Evolutionary conservation across 2,329 filamentous ascomycete species (phyloP), one percentile per base, ranked within the genome.

Genomic region (Hymenoscyphus fraxineus): DNA sequence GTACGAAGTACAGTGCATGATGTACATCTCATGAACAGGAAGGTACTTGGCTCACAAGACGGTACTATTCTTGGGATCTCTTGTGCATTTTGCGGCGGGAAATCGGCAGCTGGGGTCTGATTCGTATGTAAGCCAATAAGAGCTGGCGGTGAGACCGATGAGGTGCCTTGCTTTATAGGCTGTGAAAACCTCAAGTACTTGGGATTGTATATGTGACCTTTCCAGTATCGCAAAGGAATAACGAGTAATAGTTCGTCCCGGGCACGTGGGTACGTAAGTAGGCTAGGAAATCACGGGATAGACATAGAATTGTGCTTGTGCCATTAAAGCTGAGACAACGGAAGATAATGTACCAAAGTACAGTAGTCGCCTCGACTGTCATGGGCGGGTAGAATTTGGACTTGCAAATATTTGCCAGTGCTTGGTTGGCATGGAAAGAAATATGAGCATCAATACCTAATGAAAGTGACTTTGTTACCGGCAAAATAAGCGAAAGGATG

Each of bases 31-130:
- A 35, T 35, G 35, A 35, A 10, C 35, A 27, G 22, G 22, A 51
- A 22, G 9, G 22, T 51, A 54, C 22, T 54, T 22, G 31, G 32
- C 38, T 32, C 32, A 3, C 13, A 27, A 41, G 32, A 35, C 40
- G 47, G 47, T 58, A 38, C 38, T 51, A 65, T 51, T 47, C 32
- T 39, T 39, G 31, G 62, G 22, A 40, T 19, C 19, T 38, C n/a
- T 60, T 65, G 39, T 41, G 35, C 9, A 35, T 35, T 6, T 60
- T 32, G 31, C 51, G 47, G 39, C 60, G 47, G 47, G 59, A 41
- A 41, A 63, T 27, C 47, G 47, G 10, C 47, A 63, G n/a, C 55
- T 3, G 0, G 6, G 55, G 19, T 22, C 3, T 57, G 55, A 3
- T 16, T 57, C 55, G 55, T 57, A 57, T 32, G 31, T 57, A 9